phyloP scores from a whole-genome alignment of 441 rosid species.

The Adansonia grandidieri region DNA sequence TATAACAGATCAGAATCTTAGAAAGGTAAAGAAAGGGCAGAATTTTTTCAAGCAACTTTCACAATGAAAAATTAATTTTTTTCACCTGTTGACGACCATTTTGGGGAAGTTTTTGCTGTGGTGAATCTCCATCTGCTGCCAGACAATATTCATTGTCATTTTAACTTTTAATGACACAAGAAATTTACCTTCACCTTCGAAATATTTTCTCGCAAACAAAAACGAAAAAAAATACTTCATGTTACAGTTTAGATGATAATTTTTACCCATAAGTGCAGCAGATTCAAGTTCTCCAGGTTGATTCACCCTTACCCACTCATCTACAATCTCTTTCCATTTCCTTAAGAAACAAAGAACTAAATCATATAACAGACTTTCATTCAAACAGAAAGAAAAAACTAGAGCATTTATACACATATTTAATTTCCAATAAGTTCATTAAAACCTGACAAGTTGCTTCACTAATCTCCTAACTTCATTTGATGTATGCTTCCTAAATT shows the following conservation, averaged over 20 bases:
- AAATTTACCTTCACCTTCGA: conserved; percentile 24
- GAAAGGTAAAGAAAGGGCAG: background rate
- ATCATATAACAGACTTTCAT: background rate
- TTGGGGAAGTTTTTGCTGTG: conserved; percentile 66
- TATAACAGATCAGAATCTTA: conserved; percentile 19
- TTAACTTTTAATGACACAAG: background rate
- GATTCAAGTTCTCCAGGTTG: conserved; percentile 75
- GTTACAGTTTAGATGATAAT: background rate
- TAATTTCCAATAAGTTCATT: background rate
- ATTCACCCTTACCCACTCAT: conserved; percentile 92
- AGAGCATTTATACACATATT: background rate
- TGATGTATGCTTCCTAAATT: conserved; percentile 61
- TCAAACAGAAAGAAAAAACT: background rate
- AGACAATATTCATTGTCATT: conserved; percentile 26
- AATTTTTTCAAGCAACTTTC: background rate
- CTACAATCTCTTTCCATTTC: conserved; percentile 95
- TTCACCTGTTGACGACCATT: conserved; percentile 82
- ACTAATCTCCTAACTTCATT: conserved; percentile 68
- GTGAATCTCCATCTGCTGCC: conserved; percentile 88
- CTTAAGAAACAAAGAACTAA: conserved; percentile 43
- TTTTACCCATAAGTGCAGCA: conserved; percentile 79
- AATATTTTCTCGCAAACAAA: conserved; percentile 24
- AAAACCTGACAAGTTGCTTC: conserved; percentile 83
- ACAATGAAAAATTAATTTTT: conserved; percentile 13
- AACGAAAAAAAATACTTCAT: conserved; percentile 21